phyloP scores from a whole-genome alignment of 768 basidiomycete genomes.

The Terana coerulea region DNA sequence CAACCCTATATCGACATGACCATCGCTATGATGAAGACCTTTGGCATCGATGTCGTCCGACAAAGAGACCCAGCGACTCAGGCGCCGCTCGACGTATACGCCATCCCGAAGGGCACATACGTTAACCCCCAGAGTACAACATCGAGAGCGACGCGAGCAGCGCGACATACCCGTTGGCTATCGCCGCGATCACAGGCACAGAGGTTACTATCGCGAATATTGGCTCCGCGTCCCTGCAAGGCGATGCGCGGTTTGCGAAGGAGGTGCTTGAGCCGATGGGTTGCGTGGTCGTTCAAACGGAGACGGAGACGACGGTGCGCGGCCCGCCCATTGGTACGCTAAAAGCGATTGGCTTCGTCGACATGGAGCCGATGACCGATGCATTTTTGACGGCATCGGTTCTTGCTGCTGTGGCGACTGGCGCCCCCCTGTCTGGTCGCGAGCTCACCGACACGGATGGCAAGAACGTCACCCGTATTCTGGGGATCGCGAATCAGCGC shows the following conservation, averaged over 20 bases:
- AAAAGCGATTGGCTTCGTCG: slow-evolving; percentile 79
- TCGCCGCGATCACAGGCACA: slow-evolving; percentile 97
- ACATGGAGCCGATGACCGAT: slow-evolving; percentile 99
- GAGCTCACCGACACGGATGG: slow-evolving; percentile 29
- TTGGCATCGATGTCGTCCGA: slow-evolving; percentile 76
- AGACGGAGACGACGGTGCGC: slow-evolving; percentile 83
- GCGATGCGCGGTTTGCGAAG: slow-evolving; percentile 95
- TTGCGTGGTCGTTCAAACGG: slow-evolving; percentile 85
- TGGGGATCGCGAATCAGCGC: slow-evolving; percentile 95
- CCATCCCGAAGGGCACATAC: slow-evolving; percentile 80
- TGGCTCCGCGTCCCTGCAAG: slow-evolving; percentile 86
- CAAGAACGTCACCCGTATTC: slow-evolving; percentile 65
- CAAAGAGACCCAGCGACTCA: slow-evolving; percentile 57
- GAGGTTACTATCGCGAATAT: slow-evolving; percentile 92
- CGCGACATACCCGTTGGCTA: slow-evolving; percentile 95
- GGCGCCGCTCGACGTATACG: slow-evolving; percentile 72
- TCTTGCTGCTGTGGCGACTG: slow-evolving; percentile 76
- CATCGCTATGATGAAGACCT: slow-evolving; percentile 93
- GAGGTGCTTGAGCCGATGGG: slow-evolving; percentile 95
- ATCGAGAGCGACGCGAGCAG: slow-evolving; percentile 96
- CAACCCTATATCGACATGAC: slow-evolving; percentile 99
- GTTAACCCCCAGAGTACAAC: slow-evolving; percentile 74
- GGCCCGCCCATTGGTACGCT: slow-evolving; percentile 83
- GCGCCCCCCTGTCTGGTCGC: slow-evolving; percentile 46
- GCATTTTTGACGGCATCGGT: slow-evolving; percentile 96